Conservation (phyloP, 73 alveolate species). For the Durusdinium trenchii region DNA sequence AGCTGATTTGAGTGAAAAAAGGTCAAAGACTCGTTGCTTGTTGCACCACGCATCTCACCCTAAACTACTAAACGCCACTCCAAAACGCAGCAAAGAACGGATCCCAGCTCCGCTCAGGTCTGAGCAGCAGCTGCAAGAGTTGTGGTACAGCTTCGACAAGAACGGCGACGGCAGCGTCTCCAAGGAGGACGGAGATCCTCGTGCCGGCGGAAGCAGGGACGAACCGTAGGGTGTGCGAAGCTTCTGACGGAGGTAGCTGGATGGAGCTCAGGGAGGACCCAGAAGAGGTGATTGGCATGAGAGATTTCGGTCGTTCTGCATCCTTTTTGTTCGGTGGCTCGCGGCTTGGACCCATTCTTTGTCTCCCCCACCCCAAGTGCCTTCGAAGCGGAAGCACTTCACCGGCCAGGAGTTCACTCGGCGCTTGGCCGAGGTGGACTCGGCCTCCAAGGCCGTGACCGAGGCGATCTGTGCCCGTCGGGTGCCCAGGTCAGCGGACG, state of each 20-base stretch:
- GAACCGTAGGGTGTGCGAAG: background rate
- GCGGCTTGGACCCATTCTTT: background rate
- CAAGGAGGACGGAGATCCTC: background rate
- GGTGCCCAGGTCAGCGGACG: background rate
- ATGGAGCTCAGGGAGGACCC: too few relatives aligned
- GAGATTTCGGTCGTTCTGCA: too few relatives aligned
- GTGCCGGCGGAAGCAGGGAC: background rate
- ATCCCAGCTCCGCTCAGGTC: background rate
- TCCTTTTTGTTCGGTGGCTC: too few relatives aligned
- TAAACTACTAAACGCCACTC: too few relatives aligned
- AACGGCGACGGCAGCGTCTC: constrained; percentile 81
- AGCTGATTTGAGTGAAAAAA: too few relatives aligned
- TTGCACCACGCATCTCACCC: too few relatives aligned
- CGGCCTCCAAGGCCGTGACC: constrained; percentile 66
- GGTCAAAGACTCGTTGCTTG: too few relatives aligned
- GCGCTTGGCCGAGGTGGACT: constrained; percentile 74
- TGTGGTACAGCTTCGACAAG: constrained; percentile 75
- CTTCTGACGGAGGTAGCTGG: too few relatives aligned
- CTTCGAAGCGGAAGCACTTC: background rate
- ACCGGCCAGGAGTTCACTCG: constrained; percentile 50
- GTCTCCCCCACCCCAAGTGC: background rate
- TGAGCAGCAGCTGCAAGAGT: constrained; percentile 80
- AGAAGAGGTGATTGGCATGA: too few relatives aligned
- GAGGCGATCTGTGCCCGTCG: constrained; percentile 57
- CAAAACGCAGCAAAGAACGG: background rate